Base-by-base conservation (phyloP, 2,329 filamentous ascomycete species). In the Daldinia eschscholtzii region DNA sequence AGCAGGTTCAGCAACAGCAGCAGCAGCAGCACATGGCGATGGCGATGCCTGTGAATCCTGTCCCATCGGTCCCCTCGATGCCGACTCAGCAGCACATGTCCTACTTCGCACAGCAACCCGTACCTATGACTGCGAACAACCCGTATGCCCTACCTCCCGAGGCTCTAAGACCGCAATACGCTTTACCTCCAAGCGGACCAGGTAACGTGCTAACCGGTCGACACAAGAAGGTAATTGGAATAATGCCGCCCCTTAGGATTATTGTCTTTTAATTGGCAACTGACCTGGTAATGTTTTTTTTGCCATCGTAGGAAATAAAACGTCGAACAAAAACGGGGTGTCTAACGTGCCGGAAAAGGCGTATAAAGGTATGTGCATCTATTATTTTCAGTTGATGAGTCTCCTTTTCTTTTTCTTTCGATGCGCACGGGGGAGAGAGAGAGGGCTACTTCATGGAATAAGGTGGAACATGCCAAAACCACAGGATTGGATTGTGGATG, bases 291-390 rank as follows among this genome's bases (percentile, higher is more conserved):
- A 66, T 60, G 37, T 70, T 52, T 69, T 69, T 64, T 65, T 63
- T 68, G 64, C 55, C 63, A 56, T 64, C 72, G 74, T 77, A 89
- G 87, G 87, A 89, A 77, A 89, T 89, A 75, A 89, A 89, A 78
- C 84, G 87, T 68, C 84, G 87, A 73, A 89, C 87, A 53, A 89
- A 89, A 78, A 89, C 87, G 1, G 87, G 87, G n/a, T 89, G 87
- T 72, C 78, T 89, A 77, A 89, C 87, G 50, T 89, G 87, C 78
- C 85, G 87, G 64, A 88, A 88, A 75, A 83, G 87, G 73, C 82
- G 87, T 73, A 89, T 89, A 77, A 89, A 89, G 87, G 87, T 89
- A 79, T 77, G 86, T 82, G 65, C 66, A 64, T 55, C n/a, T 35
- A 62, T 56, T 72, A 73, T 76, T 37, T 76, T 65, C 74, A 72